These are phyloP conservation scores for Pythium scleroteichum DNA, from an alignment of 352 stramenopile species.

Conservation along the genomic window DNA sequence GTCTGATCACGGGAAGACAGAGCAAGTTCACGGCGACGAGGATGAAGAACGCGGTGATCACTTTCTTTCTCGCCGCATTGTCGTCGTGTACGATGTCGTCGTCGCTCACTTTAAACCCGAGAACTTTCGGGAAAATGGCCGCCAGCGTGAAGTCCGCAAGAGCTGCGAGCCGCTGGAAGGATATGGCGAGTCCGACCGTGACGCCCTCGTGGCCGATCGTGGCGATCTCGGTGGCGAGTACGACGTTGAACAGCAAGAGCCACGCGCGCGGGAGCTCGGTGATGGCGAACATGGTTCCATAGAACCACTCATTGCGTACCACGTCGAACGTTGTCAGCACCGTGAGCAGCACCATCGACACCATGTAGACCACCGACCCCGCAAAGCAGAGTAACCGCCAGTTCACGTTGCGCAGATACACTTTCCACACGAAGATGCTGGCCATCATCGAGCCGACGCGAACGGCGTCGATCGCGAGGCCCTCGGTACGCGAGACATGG, in stretches of 20 bases:
- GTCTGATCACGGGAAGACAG: conserved; percentile 16
- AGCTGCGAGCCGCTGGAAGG: conserved; percentile 44
- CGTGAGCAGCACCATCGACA: conserved; percentile 5
- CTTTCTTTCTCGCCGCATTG: neutral
- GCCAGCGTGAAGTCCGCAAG: conserved; percentile 32
- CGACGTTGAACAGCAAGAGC: conserved; percentile 43
- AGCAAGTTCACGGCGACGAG: conserved; percentile 24
- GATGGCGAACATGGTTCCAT: conserved; percentile 32
- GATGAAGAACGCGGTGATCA: conserved; percentile 20
- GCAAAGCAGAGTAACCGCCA: conserved; percentile 15
- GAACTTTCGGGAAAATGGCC: conserved; percentile 27
- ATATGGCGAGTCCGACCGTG: conserved; percentile 52
- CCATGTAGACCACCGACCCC: conserved; percentile 17
- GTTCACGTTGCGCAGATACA: conserved; percentile 10
- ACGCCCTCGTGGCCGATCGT: conserved; percentile 51
- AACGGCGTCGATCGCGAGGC: conserved; percentile 8
- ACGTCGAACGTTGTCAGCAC: conserved; percentile 33
- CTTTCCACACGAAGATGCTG: conserved; percentile 19
- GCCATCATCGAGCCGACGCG: neutral
- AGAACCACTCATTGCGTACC: conserved; percentile 51
- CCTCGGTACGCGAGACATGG: conserved; percentile 4
- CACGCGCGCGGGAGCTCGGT: conserved; percentile 42
- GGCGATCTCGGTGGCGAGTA: conserved; percentile 56
- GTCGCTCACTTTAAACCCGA: conserved; percentile 6
- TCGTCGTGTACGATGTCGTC: conserved; percentile 2